Evolutionary conservation across 257 asterid species (phyloP), one percentile per base, ranked within the genome.

Genomic region (Gentiana straminea): DNA sequence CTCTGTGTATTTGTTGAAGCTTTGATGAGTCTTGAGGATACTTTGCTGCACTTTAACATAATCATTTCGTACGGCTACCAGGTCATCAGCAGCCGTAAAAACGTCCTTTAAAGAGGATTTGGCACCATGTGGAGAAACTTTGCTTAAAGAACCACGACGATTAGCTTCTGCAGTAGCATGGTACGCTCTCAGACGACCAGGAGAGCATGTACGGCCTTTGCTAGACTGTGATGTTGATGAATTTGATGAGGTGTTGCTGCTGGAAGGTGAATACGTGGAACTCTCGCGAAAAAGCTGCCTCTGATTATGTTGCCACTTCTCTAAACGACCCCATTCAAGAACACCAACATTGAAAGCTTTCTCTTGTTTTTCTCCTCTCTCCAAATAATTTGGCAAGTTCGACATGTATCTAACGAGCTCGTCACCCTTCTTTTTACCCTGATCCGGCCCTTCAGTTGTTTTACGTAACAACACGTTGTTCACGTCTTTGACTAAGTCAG

Each of bases 381-480:
- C 86, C 62, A 86, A 75, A 65, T 71, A 86, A 57, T 58, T 68
- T 4, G 95, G 95, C 68, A 86, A 83, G 69, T 71, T 77, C n/a
- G 94, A 83, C 95, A 86, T 86, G 83, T 79, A 77, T 73, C 78
- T 79, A n/a, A 86, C 86, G 41, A 83, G 73, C 74, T 86, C 95
- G 64, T 81, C 90, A 0, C 35, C 58, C 61, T 60, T 76, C 51
- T 47, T 59, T 55, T 68, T 68, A 7, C 13, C 67, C 5, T 45
- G 66, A 61, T 55, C 68, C 35, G 57, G 57, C 41, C 57, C 75
- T 56, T 58, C 56, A 59, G 82, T 64, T 38, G 63, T 71, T 36
- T 62, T 59, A 6, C 47, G 46, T 24, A 24, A 24, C 9, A 41
- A 2, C 13, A 15, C 33, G 51, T 4, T 52, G 39, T 66, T 73